Evolutionary conservation across 331 rosid species (phyloP), one percentile per base, ranked within the genome.

Genomic region (Cydonia oblonga): DNA sequence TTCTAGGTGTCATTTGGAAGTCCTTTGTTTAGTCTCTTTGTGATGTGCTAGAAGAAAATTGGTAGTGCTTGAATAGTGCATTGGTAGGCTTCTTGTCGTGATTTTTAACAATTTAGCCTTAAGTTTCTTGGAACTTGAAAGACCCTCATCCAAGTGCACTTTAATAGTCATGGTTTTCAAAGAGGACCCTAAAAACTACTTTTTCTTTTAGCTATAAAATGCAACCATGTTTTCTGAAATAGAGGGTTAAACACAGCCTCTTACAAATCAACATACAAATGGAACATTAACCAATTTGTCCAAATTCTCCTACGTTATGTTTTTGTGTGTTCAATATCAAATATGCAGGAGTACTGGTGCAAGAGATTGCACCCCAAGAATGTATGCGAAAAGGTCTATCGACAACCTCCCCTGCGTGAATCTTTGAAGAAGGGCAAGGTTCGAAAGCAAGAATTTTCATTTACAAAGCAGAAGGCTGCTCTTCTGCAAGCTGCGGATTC

Each of bases 331-430:
- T 75, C 44, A 74, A 57, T 49, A 16, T 66, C 59, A 35, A 62
- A 59, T 83, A 22, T 79, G 61, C 83, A 90, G 98, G 98, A 90
- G 79, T 88, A 90, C 77, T 92, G 98, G 98, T 92, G 96, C 82
- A 90, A 87, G 86, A 86, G 84, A 70, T 82, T 90, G 87, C 98
- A 90, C 75, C 98, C 98, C 40, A 92, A 90, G 84, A 81, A 87
- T 80, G 98, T 92, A 6, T 92, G 96, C 33, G 92, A 92, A 87
- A 92, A 90, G 82, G 98, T 92, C 71, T 92, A 74, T 72, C 82
- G 98, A 81, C 98, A 92, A 71, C 92, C 98, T 70, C 85, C 96
- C 42, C 68, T 92, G 70, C 97, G 95, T 0, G 90, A 88, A 70
- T 88, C 96, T 64, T 68, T 84, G 76, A 92, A 86, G 79, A 92